A percentile compares a stretch with the other conserved stretches of the same genome.
Evolutionary conservation across 139 green algal species (phyloP).

Genomic region (Zygnema circumcarinatum): DNA sequence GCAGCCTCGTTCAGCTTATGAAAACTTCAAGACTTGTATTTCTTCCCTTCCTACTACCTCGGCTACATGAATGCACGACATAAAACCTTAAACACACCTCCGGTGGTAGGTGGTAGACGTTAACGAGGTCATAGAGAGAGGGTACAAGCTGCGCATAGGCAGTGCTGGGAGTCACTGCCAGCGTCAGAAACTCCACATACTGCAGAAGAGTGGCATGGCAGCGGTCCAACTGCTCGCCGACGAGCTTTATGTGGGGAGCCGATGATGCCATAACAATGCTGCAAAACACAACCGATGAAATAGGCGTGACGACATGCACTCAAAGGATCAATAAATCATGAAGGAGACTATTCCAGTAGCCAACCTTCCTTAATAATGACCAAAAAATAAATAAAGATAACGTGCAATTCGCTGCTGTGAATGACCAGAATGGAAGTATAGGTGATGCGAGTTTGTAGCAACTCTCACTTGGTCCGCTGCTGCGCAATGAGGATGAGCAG

Average conservation of each 20-base stretch:
- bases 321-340: background rate
- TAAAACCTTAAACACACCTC: conserved; percentile 70
- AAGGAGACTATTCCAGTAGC: background rate
- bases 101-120: conserved; percentile 72
- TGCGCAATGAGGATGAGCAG: conserved; percentile 81
- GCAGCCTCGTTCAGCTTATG: no score
- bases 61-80: conserved; percentile 1
- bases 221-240: conserved; percentile 82
- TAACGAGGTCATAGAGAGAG: conserved; percentile 63
- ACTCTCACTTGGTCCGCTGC: conserved; percentile 70
- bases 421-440: no score
- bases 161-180: conserved; percentile 56
- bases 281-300: no score
- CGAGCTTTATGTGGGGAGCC: conserved; percentile 79
- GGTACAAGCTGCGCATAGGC: conserved; percentile 68
- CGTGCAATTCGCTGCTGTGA: conserved; percentile 28
- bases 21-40: no score
- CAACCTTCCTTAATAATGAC: no score
- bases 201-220: conserved; percentile 76
- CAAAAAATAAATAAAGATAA: background rate
- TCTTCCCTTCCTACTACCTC: no score
- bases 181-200: conserved; percentile 76
- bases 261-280: conserved; percentile 69
- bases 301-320: no score
- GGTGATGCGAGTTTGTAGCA: no score